Evolutionary conservation across 306 rosid genomes (phyloP).

Genomic region (Datisca glomerata): DNA sequence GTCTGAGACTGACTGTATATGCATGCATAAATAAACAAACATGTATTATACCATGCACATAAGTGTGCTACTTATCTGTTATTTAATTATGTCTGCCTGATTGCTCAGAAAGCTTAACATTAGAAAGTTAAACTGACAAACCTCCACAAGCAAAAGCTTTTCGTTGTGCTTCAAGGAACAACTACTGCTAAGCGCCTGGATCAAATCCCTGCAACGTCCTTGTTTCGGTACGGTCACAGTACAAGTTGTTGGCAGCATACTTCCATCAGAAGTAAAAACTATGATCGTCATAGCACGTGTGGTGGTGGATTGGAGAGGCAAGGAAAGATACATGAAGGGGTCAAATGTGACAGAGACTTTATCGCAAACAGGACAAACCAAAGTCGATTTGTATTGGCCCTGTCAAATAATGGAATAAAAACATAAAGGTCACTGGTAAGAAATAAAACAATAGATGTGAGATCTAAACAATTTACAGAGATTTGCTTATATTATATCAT

Average conservation of each 20-base stretch:
- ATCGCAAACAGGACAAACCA: constrained; percentile 95
- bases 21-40: too few relatives aligned
- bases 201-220: constrained; percentile 90
- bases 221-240: constrained; percentile 91
- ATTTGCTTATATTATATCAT: too few relatives aligned
- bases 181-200: constrained; percentile 79
- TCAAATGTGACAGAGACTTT: constrained; percentile 97
- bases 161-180: constrained; percentile 76
- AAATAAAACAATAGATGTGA: too few relatives aligned
- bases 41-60: too few relatives aligned
- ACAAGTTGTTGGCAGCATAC: constrained; percentile 51
- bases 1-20: too few relatives aligned
- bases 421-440: too few relatives aligned
- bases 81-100: too few relatives aligned
- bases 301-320: constrained; percentile 80
- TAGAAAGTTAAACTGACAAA: constrained; percentile 17
- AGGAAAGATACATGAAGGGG: constrained; percentile 97
- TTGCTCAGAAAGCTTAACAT: too few relatives aligned
- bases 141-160: constrained; percentile 81
- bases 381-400: constrained; percentile 98
- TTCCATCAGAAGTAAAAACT: constrained; percentile 69
- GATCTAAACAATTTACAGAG: too few relatives aligned
- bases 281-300: constrained; percentile 69
- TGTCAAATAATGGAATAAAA: constrained; percentile 23
- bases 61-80: too few relatives aligned